These are phyloP conservation scores for Hanseniaspora jakobsenii DNA, from an alignment of 805 yeast genomes.

Conservation along the genomic window DNA sequence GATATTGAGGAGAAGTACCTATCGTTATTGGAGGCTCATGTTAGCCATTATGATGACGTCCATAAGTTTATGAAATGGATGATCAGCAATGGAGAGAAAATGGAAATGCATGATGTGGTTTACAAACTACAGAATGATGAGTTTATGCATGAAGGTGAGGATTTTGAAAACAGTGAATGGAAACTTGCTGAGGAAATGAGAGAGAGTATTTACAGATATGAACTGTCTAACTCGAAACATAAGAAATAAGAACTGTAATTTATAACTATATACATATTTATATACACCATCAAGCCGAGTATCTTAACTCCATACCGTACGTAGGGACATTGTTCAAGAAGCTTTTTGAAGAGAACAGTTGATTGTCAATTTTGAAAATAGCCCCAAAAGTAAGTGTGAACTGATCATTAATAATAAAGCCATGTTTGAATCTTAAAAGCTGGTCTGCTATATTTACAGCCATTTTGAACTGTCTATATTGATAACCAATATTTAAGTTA, in stretches of 20 bases:
- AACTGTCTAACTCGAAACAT: conserved; percentile 31
- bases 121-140: too few relatives aligned
- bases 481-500: conserved; percentile 63
- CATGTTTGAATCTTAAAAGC: conserved; percentile 42
- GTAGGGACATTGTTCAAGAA: conserved; percentile 18
- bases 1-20: conserved; percentile 53
- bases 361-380: conserved; percentile 11
- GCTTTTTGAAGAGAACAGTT: not conserved
- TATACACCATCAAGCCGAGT: conserved; percentile 17
- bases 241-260: too few relatives aligned
- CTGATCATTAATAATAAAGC: conserved; percentile 20
- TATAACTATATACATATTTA: not conserved
- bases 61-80: conserved; percentile 49
- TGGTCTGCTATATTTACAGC: conserved; percentile 35
- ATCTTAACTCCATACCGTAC: conserved; percentile 27
- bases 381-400: conserved; percentile 15
- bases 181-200: conserved; percentile 59
- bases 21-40: conserved; percentile 60
- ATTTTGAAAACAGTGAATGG: conserved; percentile 51
- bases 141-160: conserved; percentile 48
- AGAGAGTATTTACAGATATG: conserved; percentile 43
- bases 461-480: conserved; percentile 10
- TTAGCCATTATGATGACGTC: conserved; percentile 39
- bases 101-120: conserved; percentile 61
- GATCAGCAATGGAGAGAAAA: conserved; percentile 46